A percentile compares a stretch with the other conserved stretches of the same genome.
Evolutionary conservation across 176 grass and related monocot genomes (phyloP).

Genomic region (Bromus sterilis): DNA sequence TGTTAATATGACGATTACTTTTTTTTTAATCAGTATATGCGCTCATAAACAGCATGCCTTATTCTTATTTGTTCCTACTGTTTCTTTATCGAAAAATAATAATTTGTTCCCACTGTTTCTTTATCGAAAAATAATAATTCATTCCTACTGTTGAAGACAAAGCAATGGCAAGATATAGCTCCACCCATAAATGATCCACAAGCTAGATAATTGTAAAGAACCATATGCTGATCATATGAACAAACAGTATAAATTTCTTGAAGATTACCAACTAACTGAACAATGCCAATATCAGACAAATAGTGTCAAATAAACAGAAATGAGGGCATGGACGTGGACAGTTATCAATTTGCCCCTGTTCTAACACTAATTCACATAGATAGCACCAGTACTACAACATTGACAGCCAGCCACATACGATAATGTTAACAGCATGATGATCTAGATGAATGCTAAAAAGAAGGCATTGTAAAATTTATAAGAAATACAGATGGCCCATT

Average conservation of each 20-base stretch:
- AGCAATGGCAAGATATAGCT: too few relatives aligned
- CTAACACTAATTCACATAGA: background rate
- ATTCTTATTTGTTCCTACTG: too few relatives aligned
- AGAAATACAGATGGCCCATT: too few relatives aligned
- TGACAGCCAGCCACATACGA: background rate
- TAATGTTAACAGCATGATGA: background rate
- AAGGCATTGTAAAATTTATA: background rate
- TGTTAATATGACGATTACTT: too few relatives aligned
- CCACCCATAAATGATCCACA: background rate
- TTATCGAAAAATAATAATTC: too few relatives aligned
- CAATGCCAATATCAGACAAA: background rate
- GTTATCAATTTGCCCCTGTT: too few relatives aligned
- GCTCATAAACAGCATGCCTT: too few relatives aligned
- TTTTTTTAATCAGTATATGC: too few relatives aligned
- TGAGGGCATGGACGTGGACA: background rate
- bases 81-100: too few relatives aligned
- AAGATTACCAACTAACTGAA: background rate
- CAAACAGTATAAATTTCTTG: background rate
- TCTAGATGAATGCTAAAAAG: background rate
- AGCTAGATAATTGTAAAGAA: background rate
- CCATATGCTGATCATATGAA: background rate
- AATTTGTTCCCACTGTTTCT: too few relatives aligned
- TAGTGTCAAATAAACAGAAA: background rate
- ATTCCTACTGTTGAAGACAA: too few relatives aligned
- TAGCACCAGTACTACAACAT: background rate